These are phyloP conservation scores for Cercospora zeina DNA, from an alignment of 2,329 filamentous ascomycete species.

Conservation along the genomic window DNA sequence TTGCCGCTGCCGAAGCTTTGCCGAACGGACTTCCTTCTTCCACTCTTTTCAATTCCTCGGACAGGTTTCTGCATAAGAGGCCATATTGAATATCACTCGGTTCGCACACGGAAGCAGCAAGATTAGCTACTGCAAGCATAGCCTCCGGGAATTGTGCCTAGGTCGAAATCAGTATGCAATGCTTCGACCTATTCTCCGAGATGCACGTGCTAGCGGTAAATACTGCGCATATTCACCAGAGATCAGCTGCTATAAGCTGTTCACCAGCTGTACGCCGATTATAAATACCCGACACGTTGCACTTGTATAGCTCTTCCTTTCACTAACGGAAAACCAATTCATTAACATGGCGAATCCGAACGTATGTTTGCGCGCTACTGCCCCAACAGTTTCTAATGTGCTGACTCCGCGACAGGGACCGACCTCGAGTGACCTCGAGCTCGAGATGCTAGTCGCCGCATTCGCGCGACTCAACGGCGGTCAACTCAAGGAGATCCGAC, in stretches of 20 bases:
- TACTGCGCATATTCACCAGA: too few species aligned
- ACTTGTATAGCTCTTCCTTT: too few species aligned
- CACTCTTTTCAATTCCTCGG: not conserved
- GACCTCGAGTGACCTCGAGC: not conserved
- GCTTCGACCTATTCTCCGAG: too few species aligned
- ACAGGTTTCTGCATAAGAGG: not conserved
- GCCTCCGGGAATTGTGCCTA: too few species aligned
- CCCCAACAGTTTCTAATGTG: not conserved
- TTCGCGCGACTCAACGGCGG: not conserved
- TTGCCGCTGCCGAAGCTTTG: not conserved
- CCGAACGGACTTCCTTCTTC: not conserved
- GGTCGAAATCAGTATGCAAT: too few species aligned
- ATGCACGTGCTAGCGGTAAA: too few species aligned
- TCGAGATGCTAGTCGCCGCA: not conserved
- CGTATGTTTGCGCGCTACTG: not conserved
- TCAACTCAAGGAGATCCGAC: not conserved
- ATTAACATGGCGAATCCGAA: not conserved
- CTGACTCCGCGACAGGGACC: not conserved
- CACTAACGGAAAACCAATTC: not conserved
- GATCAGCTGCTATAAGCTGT: too few species aligned
- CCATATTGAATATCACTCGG: not conserved
- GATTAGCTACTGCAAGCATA: too few species aligned
- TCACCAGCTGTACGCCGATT: too few species aligned
- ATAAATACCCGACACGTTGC: too few species aligned
- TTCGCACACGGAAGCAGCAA: too few species aligned